Base-by-base conservation (phyloP, 306 rosid species). In the Lathyrus sativus region DNA sequence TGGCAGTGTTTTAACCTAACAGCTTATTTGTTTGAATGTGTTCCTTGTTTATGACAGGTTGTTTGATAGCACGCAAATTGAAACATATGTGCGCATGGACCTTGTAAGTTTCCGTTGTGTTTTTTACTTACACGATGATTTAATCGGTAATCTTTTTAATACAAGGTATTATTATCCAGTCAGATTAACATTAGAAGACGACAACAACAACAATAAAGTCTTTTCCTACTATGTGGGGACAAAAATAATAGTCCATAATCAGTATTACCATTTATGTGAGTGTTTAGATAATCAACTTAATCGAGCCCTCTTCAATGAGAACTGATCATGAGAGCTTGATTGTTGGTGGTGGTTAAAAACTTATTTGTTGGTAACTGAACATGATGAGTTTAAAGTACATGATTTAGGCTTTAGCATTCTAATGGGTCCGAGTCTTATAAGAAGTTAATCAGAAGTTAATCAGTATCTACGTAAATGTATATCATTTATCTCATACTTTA, bases 51-150 rank as follows among this genome's bases (percentile, higher is more conserved):
- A 62, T 73, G 65, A 51, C 85, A 91, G 97, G 84, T 74, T 92
- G 70, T 85, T 87, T 77, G 62, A 59, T 11, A 75, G 76, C 62
- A 72, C 80, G 37, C 72, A 62, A 45, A 66, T 88, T 28, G 89
- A 89, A 55, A 67, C 85, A 68, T 74, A 77, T 17, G 50, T 86
- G 31, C 85, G 78, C 78, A 78, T 89, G 96, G 91, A 92, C 85
- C 81, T 92, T 85, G 95, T 91, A 81, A 77, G 86, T 58, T 43
- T 26, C 69, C 14, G 12, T 66, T 56, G 38, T 71, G 50, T 65
- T 75, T 45, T 69, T 46, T 1, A 53, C 44, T 18, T 49, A 13
- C 44, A 28, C 66, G 71, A 43, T 42, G 49, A 65, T 70, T 48
- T 62, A 28, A 28, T 56, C 5, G 3, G 11, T 55, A 55, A 55